Conservation (phyloP, 768 basidiomycete genomes). For the Myochromella boudieri region DNA sequence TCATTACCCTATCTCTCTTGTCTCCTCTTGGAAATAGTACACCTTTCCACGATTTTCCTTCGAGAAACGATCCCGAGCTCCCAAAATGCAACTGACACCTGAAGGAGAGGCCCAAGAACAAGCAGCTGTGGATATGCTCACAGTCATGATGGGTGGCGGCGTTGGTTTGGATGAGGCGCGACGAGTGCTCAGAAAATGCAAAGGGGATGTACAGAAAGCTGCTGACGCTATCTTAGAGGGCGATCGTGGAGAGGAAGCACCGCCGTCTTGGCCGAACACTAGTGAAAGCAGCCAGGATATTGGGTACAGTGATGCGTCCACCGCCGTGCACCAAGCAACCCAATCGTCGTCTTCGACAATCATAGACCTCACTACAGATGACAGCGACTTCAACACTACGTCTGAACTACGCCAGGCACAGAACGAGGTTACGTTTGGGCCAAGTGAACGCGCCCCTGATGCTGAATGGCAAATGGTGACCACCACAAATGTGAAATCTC, state of each 20-base stretch:
- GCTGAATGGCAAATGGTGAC: conserved; percentile 71
- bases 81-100: conserved; percentile 20
- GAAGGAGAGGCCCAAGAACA: conserved; percentile 28
- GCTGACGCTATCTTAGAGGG: conserved; percentile 55
- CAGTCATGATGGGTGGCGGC: conserved; percentile 32
- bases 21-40: no score
- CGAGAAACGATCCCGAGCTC: no score
- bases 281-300: conserved; percentile 21
- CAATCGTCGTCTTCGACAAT: conserved; percentile 29
- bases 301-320: conserved; percentile 15
- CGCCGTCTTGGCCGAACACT: conserved; percentile 20
- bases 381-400: conserved; percentile 51
- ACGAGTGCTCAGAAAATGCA: conserved; percentile 58
- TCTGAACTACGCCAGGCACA: conserved; percentile 52
- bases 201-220: conserved; percentile 57
- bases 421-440: conserved; percentile 47
- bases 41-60: no score
- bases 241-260: conserved; percentile 37
- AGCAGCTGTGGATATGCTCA: conserved; percentile 32
- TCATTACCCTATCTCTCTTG: no score
- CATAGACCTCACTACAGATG: conserved; percentile 65
- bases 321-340: conserved; percentile 3
- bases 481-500: conserved; percentile 54
- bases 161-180: conserved; percentile 47
- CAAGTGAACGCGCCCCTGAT: conserved; percentile 60